Evolutionary conservation across 345 rosid species (phyloP).

Genomic region (Salix udensis): DNA sequence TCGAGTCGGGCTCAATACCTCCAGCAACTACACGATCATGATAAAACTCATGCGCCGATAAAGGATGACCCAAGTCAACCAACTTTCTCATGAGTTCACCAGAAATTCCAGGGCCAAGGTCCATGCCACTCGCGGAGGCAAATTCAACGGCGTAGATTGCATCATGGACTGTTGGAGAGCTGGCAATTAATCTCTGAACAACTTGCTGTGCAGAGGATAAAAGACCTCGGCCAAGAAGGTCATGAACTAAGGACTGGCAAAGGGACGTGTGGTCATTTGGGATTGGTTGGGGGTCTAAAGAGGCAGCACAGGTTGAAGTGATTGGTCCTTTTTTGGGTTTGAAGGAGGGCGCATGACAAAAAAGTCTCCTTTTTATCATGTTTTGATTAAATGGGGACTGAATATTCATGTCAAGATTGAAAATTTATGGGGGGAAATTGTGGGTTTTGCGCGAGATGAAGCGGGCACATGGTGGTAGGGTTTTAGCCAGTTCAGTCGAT

Average conservation of each 20-base stretch:
- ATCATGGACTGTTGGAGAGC: constrained; percentile 35
- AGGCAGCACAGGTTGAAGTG: constrained; percentile 30
- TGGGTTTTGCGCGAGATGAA: background rate
- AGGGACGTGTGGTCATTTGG: constrained; percentile 32
- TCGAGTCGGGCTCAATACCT: constrained; percentile 41
- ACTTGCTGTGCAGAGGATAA: constrained; percentile 41
- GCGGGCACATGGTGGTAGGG: background rate
- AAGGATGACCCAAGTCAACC: constrained; percentile 38
- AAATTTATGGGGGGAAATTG: background rate
- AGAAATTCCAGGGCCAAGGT: constrained; percentile 33
- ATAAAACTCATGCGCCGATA: constrained; percentile 41
- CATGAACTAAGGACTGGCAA: constrained; percentile 41
- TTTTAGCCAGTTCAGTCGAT: background rate
- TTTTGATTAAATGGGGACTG: background rate
- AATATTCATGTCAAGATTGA: background rate
- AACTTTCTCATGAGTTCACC: constrained; percentile 40
- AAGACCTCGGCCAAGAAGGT: constrained; percentile 41
- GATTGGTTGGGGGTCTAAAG: constrained; percentile 21
- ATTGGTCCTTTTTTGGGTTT: constrained; percentile 29
- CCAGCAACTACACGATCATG: constrained; percentile 28
- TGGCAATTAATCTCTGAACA: constrained; percentile 33
- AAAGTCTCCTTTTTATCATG: background rate
- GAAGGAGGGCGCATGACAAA: constrained; percentile 21
- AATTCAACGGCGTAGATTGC: constrained; percentile 39
- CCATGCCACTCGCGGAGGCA: constrained; percentile 36